Conservation (phyloP, 2,329 filamentous ascomycete species). For the Diaporthe humulicola region DNA sequence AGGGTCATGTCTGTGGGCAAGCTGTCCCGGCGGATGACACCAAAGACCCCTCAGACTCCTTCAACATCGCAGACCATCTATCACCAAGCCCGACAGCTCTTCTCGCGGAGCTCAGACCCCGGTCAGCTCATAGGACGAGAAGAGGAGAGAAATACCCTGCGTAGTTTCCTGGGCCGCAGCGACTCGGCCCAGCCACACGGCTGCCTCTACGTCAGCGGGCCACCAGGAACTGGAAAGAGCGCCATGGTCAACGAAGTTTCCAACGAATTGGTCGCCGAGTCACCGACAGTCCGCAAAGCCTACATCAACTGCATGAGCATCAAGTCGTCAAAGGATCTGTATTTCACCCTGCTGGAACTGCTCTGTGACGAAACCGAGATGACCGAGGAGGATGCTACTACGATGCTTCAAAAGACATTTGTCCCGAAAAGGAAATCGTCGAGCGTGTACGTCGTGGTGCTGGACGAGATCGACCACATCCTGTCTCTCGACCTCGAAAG, state of each 20-base stretch:
- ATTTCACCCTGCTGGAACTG: slow-evolving; percentile 81
- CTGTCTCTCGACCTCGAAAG: slow-evolving; percentile 90
- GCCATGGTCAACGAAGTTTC: slow-evolving; percentile 89
- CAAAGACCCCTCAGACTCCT: slow-evolving; percentile 80
- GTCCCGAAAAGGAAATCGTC: slow-evolving; percentile 69
- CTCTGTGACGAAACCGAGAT: slow-evolving; percentile 70
- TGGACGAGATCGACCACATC: slow-evolving; percentile 97
- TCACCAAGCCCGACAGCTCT: slow-evolving; percentile 87
- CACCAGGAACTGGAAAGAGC: slow-evolving; percentile 96
- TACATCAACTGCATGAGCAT: slow-evolving; percentile 99
- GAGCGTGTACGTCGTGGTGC: slow-evolving; percentile 81
- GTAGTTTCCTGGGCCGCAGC: slow-evolving; percentile 76
- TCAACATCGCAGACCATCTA: slow-evolving; percentile 82
- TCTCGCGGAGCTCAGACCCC: slow-evolving; percentile 82
- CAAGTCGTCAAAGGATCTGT: slow-evolving; percentile 88
- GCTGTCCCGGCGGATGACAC: slow-evolving; percentile 82
- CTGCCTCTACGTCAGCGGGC: slow-evolving; percentile 94
- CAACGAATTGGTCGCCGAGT: slow-evolving; percentile 64
- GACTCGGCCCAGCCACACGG: slow-evolving; percentile 74
- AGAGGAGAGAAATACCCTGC: slow-evolving; percentile 73
- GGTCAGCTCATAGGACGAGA: slow-evolving; percentile 85
- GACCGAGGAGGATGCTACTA: slow-evolving; percentile 75
- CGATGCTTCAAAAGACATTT: slow-evolving; percentile 79
- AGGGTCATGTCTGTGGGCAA: slow-evolving; percentile 83
- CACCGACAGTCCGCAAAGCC: slow-evolving; percentile 71